Evolutionary conservation across 495 filamentous ascomycete genomes (phyloP).

Genomic region (Podospora tetraspora): DNA sequence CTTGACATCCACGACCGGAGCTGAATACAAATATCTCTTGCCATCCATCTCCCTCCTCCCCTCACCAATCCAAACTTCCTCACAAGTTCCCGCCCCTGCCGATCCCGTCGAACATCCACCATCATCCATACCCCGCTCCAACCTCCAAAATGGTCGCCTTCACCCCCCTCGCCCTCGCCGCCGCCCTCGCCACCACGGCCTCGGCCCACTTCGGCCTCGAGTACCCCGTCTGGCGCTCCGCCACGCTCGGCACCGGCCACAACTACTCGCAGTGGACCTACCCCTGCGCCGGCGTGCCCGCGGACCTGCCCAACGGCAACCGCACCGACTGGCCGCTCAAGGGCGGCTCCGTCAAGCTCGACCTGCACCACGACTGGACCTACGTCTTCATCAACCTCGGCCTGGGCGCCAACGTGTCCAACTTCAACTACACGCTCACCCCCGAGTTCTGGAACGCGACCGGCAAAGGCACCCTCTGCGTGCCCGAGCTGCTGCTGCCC

Average conservation of each 20-base stretch:
- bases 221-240: slow-evolving; percentile 54
- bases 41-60: neutral
- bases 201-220: slow-evolving; percentile 52
- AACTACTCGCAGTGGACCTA: slow-evolving; percentile 50
- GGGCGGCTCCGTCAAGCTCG: slow-evolving; percentile 50
- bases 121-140: neutral
- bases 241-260: slow-evolving; percentile 37
- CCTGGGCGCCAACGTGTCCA: slow-evolving; percentile 48
- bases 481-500: slow-evolving; percentile 45
- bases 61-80: neutral
- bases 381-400: slow-evolving; percentile 60
- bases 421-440: slow-evolving; percentile 57
- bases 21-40: neutral
- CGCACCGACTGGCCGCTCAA: slow-evolving; percentile 57
- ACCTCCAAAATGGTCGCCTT: slow-evolving; percentile 29
- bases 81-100: neutral
- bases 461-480: slow-evolving; percentile 56
- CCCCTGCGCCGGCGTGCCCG: slow-evolving; percentile 54
- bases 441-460: slow-evolving; percentile 51
- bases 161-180: slow-evolving; percentile 32
- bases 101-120: neutral
- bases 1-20: neutral
- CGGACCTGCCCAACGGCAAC: slow-evolving; percentile 40
- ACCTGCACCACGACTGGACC: slow-evolving; percentile 50
- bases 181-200: slow-evolving; percentile 30